phyloP scores from a whole-genome alignment of 2,329 filamentous ascomycete genomes.

The Salinomyces thailandicus region DNA sequence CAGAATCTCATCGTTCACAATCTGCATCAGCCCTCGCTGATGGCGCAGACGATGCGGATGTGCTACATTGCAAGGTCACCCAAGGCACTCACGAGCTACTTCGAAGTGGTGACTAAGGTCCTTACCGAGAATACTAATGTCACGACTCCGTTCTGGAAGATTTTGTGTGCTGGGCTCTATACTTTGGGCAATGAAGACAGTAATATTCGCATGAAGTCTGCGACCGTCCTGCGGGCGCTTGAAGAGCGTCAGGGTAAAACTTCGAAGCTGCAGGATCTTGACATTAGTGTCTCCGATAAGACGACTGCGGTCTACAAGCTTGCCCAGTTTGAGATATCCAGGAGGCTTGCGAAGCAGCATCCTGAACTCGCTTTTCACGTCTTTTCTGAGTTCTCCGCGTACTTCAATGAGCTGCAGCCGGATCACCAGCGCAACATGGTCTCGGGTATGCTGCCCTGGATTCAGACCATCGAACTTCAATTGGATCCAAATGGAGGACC shows the following conservation, averaged over 20 bases:
- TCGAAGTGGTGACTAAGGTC: conserved; percentile 81
- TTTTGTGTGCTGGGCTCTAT: conserved; percentile 78
- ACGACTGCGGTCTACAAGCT: conserved; percentile 97
- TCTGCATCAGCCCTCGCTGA: conserved; percentile 69
- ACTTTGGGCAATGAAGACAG: conserved; percentile 87
- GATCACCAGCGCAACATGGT: conserved; percentile 87
- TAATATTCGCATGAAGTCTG: conserved; percentile 79
- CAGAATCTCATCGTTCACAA: conserved; percentile 88
- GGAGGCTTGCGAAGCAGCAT: conserved; percentile 77
- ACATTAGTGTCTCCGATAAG: conserved; percentile 97
- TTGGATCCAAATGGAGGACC: conserved; percentile 85
- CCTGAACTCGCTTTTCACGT: conserved; percentile 83
- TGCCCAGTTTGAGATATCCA: conserved; percentile 93
- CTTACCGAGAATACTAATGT: conserved; percentile 73
- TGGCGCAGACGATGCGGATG: conserved; percentile 82
- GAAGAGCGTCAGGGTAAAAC: conserved; percentile 69
- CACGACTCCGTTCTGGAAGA: conserved; percentile 78
- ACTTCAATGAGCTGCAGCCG: conserved; percentile 78
- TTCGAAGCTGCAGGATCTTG: conserved; percentile 90
- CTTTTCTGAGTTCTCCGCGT: conserved; percentile 88
- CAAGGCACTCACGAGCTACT: conserved; percentile 89
- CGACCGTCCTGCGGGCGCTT: conserved; percentile 64
- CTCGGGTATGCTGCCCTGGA: conserved; percentile 89
- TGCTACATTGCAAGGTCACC: conserved; percentile 67
- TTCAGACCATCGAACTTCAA: conserved; percentile 86